Conservation (phyloP, 306 rosid species). For the Vigna radiata region DNA sequence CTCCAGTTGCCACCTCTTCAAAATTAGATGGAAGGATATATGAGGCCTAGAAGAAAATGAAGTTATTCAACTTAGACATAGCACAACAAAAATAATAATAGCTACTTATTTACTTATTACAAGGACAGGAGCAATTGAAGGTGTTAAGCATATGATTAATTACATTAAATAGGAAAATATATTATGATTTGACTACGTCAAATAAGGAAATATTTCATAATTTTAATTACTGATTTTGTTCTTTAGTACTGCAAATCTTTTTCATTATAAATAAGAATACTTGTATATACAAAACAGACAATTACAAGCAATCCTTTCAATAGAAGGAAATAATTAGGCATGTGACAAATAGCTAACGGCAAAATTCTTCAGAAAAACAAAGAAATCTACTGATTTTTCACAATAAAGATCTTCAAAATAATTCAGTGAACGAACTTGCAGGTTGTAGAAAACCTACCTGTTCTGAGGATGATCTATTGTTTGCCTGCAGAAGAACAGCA, state of each 20-base stretch:
- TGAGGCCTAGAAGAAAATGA: constrained; percentile 64
- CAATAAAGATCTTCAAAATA: constrained; percentile 9
- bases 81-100: constrained; percentile 32
- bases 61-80: constrained; percentile 41
- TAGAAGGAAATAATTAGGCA: background rate
- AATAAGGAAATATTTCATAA: too few relatives aligned
- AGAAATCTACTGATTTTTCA: constrained; percentile 30
- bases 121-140: constrained; percentile 18
- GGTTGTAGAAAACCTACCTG: constrained; percentile 61
- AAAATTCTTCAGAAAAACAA: background rate
- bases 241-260: too few relatives aligned
- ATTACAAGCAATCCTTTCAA: too few relatives aligned
- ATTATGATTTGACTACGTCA: too few relatives aligned
- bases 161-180: too few relatives aligned
- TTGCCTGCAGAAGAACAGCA: constrained; percentile 94
- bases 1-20: constrained; percentile 98
- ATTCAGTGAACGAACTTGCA: constrained; percentile 32
- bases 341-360: constrained; percentile 28
- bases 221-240: too few relatives aligned
- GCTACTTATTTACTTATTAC: constrained; percentile 9
- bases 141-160: too few relatives aligned
- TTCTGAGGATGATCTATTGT: constrained; percentile 88
- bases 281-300: too few relatives aligned
- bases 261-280: too few relatives aligned
- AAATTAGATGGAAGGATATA: constrained; percentile 94